These are phyloP conservation scores for Penicillium pancosmium DNA, from an alignment of 495 filamentous ascomycete genomes.

Conservation along the genomic window DNA sequence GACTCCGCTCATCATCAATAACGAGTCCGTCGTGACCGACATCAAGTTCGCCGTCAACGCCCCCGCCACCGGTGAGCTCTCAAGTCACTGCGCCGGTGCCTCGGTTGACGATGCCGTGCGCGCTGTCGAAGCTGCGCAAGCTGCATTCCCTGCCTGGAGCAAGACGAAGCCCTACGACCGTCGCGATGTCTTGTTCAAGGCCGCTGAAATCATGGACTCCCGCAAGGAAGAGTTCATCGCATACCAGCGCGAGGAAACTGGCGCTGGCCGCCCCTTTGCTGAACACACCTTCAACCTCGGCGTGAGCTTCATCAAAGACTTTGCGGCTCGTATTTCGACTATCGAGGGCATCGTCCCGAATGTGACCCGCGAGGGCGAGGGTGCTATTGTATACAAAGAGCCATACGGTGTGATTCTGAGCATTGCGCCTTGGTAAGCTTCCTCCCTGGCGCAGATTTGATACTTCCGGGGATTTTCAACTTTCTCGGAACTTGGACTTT, in stretches of 20 bases:
- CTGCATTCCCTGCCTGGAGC: conserved; percentile 73
- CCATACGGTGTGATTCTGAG: conserved; percentile 80
- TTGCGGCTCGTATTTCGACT: conserved; percentile 65
- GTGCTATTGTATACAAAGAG: conserved; percentile 76
- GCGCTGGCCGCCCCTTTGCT: conserved; percentile 52
- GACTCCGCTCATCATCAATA: conserved; percentile 75
- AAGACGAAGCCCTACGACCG: conserved; percentile 61
- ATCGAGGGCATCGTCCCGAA: conserved; percentile 66
- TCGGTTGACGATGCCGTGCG: conserved; percentile 69
- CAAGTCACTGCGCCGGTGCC: conserved; percentile 65
- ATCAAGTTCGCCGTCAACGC: conserved; percentile 67
- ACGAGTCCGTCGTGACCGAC: conserved; percentile 61
- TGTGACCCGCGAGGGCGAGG: conserved; percentile 52
- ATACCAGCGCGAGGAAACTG: conserved; percentile 73
- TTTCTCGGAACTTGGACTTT: no score
- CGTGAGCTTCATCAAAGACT: conserved; percentile 66
- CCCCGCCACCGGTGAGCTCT: conserved; percentile 62
- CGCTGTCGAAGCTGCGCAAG: conserved; percentile 56
- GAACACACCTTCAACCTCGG: conserved; percentile 65
- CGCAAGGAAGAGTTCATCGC: conserved; percentile 64
- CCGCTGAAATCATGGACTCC: conserved; percentile 65
- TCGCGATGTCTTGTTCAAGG: conserved; percentile 71
- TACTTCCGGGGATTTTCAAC: no score
- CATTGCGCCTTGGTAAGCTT: conserved; percentile 80
- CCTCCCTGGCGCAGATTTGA: conserved; percentile 1